Base-by-base conservation (phyloP, 352 stramenopile species). In the Pythium dissimile region DNA sequence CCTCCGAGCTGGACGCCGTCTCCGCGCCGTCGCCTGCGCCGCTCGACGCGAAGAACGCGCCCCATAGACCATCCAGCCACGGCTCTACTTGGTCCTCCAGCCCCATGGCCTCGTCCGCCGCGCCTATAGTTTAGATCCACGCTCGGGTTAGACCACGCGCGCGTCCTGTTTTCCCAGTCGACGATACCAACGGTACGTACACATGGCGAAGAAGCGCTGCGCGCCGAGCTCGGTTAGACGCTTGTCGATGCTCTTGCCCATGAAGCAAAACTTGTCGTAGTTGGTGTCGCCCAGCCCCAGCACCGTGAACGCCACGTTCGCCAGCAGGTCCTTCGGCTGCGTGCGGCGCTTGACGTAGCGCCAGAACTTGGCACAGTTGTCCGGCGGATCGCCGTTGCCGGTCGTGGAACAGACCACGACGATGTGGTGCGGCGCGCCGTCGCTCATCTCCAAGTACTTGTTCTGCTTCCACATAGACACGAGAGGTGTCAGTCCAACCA, bases 221-320 rank as follows among this genome's bases (percentile, higher is more conserved):
- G 79, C 96, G 23, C 96, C 90, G 7, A 97, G 68, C 48, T 98
- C 90, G 9, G 52, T 32, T 41, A 98, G 82, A 45, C 91, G 84
- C 45, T 86, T 88, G 72, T 98, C 88, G 24, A 98, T 81, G 28
- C 80, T 69, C 56, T 96, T 97, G 21, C 86, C 92, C 60, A 88
- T 87, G 44, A 93, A 89, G 69, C 79, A 98, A 56, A 98, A 98
- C 67, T 97, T 86, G 77, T 98, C 92, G 67, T 99, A 99, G 74
- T 99, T 99, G 37, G 94, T 98, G 71, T 99, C 96, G 23, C 96
- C 96, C 6, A 99, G 73, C 8, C 68, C 96, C 5, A 99, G 78
- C 23, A 98, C 89, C 21, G 80, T 83, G 71, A 86, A 98, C 8
- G 59, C 54, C 2, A 97, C 61, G 32, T 88, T 82, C 44, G 63